These are phyloP conservation scores for Erodium texanum DNA, from an alignment of 441 rosid genomes.

Conservation along the genomic window DNA sequence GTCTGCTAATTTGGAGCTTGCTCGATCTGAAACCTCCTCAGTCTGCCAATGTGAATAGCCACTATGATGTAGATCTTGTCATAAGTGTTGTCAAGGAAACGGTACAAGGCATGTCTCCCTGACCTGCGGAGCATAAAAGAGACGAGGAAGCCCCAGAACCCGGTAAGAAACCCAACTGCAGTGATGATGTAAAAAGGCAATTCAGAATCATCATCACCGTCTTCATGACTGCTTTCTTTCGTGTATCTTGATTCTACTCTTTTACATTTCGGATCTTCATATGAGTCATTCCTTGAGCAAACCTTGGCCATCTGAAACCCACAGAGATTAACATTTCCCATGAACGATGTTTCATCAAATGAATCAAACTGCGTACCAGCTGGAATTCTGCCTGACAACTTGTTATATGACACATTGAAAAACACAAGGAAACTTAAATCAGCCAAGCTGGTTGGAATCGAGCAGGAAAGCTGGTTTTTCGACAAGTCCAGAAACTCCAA, in stretches of 20 bases:
- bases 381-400: slow-evolving; percentile 17
- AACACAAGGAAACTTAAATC: fast-evolving
- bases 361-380: fast-evolving
- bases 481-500: not conserved
- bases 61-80: not conserved
- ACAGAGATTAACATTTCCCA: slow-evolving; percentile 4
- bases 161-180: not conserved
- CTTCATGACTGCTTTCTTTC: not conserved
- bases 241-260: not conserved
- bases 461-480: not conserved
- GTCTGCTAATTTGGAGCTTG: too few relatives aligned
- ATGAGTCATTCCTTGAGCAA: not conserved
- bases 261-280: not conserved
- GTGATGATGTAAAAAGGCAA: not conserved
- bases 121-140: not conserved
- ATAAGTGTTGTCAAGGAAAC: not conserved
- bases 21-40: not conserved
- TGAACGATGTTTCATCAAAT: not conserved
- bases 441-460: not conserved
- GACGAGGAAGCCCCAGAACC: not conserved
- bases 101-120: not conserved
- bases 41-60: not conserved
- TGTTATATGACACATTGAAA: slow-evolving; percentile 10
- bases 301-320: not conserved
- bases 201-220: not conserved